These are phyloP conservation scores for Clonostachys rhizophaga DNA, from an alignment of 2,329 filamentous ascomycete genomes.

Conservation along the genomic window DNA sequence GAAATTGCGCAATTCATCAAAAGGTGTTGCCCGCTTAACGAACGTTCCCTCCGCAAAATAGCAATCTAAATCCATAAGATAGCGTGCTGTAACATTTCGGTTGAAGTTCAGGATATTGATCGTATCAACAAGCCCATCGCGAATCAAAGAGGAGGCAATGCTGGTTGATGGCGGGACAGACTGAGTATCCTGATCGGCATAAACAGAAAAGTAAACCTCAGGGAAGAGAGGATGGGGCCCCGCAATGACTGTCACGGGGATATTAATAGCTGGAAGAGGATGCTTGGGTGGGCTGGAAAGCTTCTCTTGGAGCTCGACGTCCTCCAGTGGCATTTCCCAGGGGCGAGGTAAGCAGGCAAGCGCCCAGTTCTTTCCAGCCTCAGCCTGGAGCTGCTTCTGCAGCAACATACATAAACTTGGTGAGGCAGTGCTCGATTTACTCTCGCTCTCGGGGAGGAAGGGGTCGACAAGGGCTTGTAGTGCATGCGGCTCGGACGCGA, in stretches of 20 bases:
- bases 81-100: conserved; percentile 78
- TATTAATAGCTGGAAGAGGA: conserved; percentile 66
- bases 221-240: conserved; percentile 79
- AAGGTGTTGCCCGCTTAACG: conserved; percentile 86
- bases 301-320: conserved; percentile 56
- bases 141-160: conserved; percentile 77
- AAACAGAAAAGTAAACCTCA: conserved; percentile 92
- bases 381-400: conserved; percentile 78
- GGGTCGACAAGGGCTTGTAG: conserved; percentile 85
- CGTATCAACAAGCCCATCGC: conserved; percentile 84
- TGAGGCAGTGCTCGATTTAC: conserved; percentile 58
- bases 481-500: conserved; percentile 81
- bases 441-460: conserved; percentile 62
- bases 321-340: conserved; percentile 59
- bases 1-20: conserved; percentile 77
- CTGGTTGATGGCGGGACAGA: conserved; percentile 76
- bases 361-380: conserved; percentile 71
- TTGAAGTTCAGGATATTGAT: conserved; percentile 95
- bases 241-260: conserved; percentile 71
- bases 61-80: conserved; percentile 89
- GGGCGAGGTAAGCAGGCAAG: conserved; percentile 65
- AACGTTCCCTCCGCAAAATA: conserved; percentile 91
- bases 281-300: conserved; percentile 65
- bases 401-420: conserved; percentile 73
- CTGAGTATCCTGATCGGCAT: conserved; percentile 78